Evolutionary conservation across 129 eudicot genomes (phyloP).

Genomic region (Tanacetum coccineum): DNA sequence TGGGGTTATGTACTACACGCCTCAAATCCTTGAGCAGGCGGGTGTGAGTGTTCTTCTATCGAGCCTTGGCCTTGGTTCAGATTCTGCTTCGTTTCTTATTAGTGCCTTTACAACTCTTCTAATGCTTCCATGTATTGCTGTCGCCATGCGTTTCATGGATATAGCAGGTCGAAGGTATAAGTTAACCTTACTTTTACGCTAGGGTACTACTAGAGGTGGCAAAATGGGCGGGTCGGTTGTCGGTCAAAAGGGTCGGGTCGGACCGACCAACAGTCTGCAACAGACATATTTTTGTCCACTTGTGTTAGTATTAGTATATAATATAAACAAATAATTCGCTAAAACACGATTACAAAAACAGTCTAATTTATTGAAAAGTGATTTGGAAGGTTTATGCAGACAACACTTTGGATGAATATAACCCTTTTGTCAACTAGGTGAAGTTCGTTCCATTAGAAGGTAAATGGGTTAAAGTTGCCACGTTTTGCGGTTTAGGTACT

Average conservation of each 20-base stretch:
- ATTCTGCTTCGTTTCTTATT: conserved; percentile 72
- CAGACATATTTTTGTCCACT: too few relatives aligned
- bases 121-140: conserved; percentile 67
- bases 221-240: background rate
- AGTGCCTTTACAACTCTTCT: conserved; percentile 60
- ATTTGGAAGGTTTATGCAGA: too few relatives aligned
- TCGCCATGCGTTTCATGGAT: conserved; percentile 80
- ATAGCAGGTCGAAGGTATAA: conserved; percentile 68
- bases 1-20: conserved; percentile 80
- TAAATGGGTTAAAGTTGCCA: too few relatives aligned
- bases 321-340: too few relatives aligned
- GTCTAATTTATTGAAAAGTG: too few relatives aligned
- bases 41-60: conserved; percentile 72
- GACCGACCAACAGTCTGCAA: too few relatives aligned
- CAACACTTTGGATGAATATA: too few relatives aligned
- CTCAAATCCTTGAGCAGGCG: conserved; percentile 78
- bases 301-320: too few relatives aligned
- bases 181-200: background rate
- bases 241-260: background rate
- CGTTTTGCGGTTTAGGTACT: too few relatives aligned
- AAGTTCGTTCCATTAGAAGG: too few relatives aligned
- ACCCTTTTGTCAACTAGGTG: too few relatives aligned
- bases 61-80: conserved; percentile 59
- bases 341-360: too few relatives aligned
- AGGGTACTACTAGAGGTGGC: background rate